Evolutionary conservation across 345 rosid species (phyloP).

Genomic region (Conringia planisiliqua): DNA sequence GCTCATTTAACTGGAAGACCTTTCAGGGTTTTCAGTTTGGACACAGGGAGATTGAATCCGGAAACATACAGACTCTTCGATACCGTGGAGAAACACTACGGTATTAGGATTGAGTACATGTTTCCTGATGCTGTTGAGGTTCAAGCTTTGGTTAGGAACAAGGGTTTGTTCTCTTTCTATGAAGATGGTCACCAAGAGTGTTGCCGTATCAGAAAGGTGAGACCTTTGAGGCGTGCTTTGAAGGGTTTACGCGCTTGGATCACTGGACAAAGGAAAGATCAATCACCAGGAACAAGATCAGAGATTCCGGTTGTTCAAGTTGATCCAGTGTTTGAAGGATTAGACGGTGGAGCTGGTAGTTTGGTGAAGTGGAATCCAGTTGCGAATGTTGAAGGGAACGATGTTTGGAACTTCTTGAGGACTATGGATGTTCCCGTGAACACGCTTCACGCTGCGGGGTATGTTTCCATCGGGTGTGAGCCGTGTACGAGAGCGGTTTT

Average conservation of each 20-base stretch:
- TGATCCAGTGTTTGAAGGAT: constrained; percentile 91
- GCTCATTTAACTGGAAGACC: constrained; percentile 83
- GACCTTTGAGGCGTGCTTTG: constrained; percentile 87
- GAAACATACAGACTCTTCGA: constrained; percentile 80
- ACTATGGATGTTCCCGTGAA: constrained; percentile 89
- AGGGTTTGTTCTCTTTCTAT: constrained; percentile 92
- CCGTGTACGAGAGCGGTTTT: constrained; percentile 93
- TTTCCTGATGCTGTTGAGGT: constrained; percentile 97
- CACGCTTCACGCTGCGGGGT: constrained; percentile 68
- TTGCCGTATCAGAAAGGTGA: constrained; percentile 94
- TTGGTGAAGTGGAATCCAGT: constrained; percentile 95
- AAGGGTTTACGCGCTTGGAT: constrained; percentile 95
- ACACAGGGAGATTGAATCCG: constrained; percentile 90
- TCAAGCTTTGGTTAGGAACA: constrained; percentile 84
- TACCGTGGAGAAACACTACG: constrained; percentile 76
- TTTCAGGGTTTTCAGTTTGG: constrained; percentile 87
- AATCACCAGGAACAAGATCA: constrained; percentile 79
- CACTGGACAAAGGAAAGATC: constrained; percentile 95
- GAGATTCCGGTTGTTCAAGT: constrained; percentile 86
- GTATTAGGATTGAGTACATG: constrained; percentile 81
- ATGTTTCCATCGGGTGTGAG: constrained; percentile 93
- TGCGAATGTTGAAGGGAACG: constrained; percentile 64
- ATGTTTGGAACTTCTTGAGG: constrained; percentile 81
- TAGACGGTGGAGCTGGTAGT: constrained; percentile 86
- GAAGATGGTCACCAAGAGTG: constrained; percentile 99